Evolutionary conservation across 225 moss, liverwort and hornwort species (phyloP), one percentile per base, ranked within the genome.

Genomic region (Marchantia polymorpha): DNA sequence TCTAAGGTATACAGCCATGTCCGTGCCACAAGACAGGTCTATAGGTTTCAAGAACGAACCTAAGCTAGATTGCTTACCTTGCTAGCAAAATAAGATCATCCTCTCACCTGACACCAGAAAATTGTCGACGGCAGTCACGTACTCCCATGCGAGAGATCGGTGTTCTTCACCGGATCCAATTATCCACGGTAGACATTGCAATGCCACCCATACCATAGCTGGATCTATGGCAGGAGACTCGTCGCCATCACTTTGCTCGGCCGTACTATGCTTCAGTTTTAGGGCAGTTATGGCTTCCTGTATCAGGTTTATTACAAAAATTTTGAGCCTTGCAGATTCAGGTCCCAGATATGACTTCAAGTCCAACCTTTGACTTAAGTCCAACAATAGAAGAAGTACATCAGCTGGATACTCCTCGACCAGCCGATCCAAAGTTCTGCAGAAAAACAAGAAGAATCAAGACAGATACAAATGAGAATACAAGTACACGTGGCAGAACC

Each of bases 171-270:
- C 87, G 30, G 64, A 81, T 49, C 65, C 71, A 64, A 87, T 84
- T 77, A 79, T 81, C 65, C 84, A 83, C 15, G 93, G 93, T 46
- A 93, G 86, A 82, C 93, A 99, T 73, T 91, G 86, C 53, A 95
- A 83, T 74, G 91, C 90, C 83, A 90, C 84, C 99, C 93, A 99
- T 65, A 95, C 79, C 80, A 89, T 77, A 68, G 95, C 88, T 82
- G 86, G 90, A 30, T 92, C 91, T 72, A 69, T 76, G 19, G 84
- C 88, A 22, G 83, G 50, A 64, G 77, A 78, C 73, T 89, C 79
- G 52, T 80, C 55, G 17, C 75, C 64, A 69, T 83, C 84, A 12
- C 39, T 54, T 56, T 63, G 82, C 63, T 75, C 84, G 80, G 75
- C 67, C 22, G 39, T 74, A 25, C 75, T 71, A 16, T 69, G 27